Percentiles rank a stretch among this genome's conserved stretches.
Conservation (phyloP, 164 flowering plant genomes). For the Sextonia rubra region DNA sequence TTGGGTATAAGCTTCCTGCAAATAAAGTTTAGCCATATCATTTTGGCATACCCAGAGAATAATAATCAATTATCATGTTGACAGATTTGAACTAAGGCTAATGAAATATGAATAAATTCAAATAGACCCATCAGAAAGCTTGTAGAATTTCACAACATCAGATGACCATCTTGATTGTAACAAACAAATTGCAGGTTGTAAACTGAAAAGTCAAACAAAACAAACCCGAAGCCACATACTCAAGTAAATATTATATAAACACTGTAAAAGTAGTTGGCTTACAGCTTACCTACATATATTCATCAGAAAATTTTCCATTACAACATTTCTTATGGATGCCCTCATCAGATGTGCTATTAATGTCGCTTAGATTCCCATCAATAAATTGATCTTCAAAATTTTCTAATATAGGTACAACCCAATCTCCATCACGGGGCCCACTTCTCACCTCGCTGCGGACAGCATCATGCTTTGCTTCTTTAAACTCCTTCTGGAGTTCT, state of each 20-base stretch:
- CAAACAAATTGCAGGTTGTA: neutral
- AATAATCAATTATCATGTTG: too few species aligned
- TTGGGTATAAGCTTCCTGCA: too few species aligned
- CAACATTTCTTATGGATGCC: neutral
- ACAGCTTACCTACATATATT: neutral
- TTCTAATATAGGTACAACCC: slow-evolving; percentile 53
- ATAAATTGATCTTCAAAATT: slow-evolving; percentile 13
- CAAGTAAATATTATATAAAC: neutral
- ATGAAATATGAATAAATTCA: neutral
- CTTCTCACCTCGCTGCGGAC: slow-evolving; percentile 7
- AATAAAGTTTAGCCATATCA: too few species aligned
- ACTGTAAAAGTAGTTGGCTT: neutral
- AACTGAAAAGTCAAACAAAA: neutral
- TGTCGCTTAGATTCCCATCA: neutral
- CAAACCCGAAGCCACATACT: neutral
- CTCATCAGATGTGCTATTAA: slow-evolving; percentile 4
- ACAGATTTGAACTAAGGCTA: too few species aligned
- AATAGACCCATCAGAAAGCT: neutral
- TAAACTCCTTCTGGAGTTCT: slow-evolving; percentile 18
- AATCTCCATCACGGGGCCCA: slow-evolving; percentile 39
- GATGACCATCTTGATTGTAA: neutral
- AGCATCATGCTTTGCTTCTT: slow-evolving; percentile 12
- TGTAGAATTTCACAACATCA: neutral
- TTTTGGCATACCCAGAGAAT: too few species aligned
- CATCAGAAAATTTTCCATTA: neutral